Base-by-base conservation (phyloP, 2,329 filamentous ascomycete genomes). In the Pseudocercospora fuligena region DNA sequence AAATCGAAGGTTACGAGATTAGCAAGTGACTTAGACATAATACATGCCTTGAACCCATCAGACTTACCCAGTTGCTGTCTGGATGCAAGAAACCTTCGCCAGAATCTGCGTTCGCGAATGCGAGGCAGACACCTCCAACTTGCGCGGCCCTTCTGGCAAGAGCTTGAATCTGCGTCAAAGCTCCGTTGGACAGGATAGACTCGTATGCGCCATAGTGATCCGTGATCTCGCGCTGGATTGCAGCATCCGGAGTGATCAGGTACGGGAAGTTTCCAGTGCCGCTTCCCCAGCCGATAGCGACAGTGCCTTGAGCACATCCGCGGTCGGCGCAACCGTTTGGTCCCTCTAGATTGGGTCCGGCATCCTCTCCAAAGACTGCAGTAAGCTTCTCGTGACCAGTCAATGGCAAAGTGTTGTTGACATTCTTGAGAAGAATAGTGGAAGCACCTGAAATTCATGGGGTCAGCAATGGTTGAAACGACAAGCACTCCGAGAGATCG, bases 81-180 rank as follows among this genome's bases (percentile, higher is more conserved):
- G 97, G 87, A 27, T 81, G 85, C 74, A 97, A 92, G 80, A 87
- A 97, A 4, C 92, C 93, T 58, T 98, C 94, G 60, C 94, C 94
- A 2, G 90, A 87, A 76, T 94, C 86, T 12, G 93, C 89, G 71
- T 97, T 97, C 74, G 92, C 93, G 73, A 97, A 97, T 7, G 97
- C 93, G 49, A 98, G 86, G 2, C 87, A 85, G 2, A 81, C 84
- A 60, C 76, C 76, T 12, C 68, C 70, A 19, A 78, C 74, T 23
- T 74, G 63, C 23, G 85, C 85, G 3, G 85, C 85, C n/a, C 86
- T 86, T n/a, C 78, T 76, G 3, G 87, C 87, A 53, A 85, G 76
- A 1, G 77, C 73, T 16, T 79, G 76, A 58, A 88, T 85, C 71
- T 87, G 80, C 6, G 75, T 73, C 58, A 82, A 81, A 11, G 85